Base-by-base conservation (phyloP, 495 filamentous ascomycete species). In the Staphylotrichum longicolle region DNA sequence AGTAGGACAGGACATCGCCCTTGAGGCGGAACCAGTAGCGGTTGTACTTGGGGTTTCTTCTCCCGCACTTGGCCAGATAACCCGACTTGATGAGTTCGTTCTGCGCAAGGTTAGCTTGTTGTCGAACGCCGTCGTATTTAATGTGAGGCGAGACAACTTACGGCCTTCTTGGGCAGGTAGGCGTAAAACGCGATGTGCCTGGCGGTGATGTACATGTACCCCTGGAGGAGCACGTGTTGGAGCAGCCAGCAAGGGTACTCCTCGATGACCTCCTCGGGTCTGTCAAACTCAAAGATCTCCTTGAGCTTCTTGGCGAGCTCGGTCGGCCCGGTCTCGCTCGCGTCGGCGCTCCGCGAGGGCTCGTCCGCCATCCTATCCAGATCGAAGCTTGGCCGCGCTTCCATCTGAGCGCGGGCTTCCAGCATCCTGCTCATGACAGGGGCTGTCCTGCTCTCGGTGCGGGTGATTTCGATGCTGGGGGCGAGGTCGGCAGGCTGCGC, bases 1-100 rank as follows among this genome's bases (percentile, higher is more conserved):
- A 98, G 74, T 98, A 98, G n/a, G 93, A 89, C 30, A 98, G 77
- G 9, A 98, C 92, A 74, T 98, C 92, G 4, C 91, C 95, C 69
- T 94, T 96, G 54, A 98, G 74, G n/a, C 86, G 83, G 74, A 98
- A 98, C 93, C 93, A 98, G 74, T 96, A 97, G 56, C 95, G 86
- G 68, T 86, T 91, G 73, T 90, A 98, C 62, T 86, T 90, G 7
- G 91, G 91, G 64, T 93, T 98, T 49, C 89, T 87, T 68, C 87
- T 89, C 47, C 95, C 94, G 58, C 91, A 89, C 75, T 98, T 98
- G 40, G 84, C 82, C 4, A 98, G 82, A 69, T 93, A 89, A 1
- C 94, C 95, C 5, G 94, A 93, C 75, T 96, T 98, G 66, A 86
- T 82, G 51, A 88, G 82, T 52, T 88, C 82, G 69, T 90, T 85